A percentile compares a stretch with the other conserved stretches of the same genome.
Conservation (phyloP, 2,329 filamentous ascomycete genomes). For the Bipolaris sorokiniana region DNA sequence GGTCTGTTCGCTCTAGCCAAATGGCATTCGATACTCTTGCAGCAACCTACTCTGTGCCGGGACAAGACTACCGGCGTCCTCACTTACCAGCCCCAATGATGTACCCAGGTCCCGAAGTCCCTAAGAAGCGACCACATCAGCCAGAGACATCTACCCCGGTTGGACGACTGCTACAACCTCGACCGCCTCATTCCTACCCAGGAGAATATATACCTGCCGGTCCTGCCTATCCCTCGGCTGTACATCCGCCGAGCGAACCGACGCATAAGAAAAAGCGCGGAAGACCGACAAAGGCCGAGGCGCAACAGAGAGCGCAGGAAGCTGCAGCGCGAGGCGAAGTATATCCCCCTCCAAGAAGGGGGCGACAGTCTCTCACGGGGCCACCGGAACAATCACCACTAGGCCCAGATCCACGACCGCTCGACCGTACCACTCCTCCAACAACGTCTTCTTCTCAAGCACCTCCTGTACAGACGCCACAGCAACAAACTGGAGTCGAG, state of each 20-base stretch:
- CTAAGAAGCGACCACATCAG: conserved; percentile 46
- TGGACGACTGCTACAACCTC: conserved; percentile 55
- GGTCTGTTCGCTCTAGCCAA: conserved; percentile 47
- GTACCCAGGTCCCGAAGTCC: conserved; percentile 41
- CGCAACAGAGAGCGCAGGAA: conserved; percentile 52
- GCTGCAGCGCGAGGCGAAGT: conserved; percentile 49
- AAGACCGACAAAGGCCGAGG: conserved; percentile 56
- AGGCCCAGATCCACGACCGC: conserved; percentile 32
- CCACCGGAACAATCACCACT: conserved; percentile 32
- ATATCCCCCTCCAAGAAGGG: conserved; percentile 48
- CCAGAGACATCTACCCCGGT: conserved; percentile 41
- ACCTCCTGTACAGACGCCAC: conserved; percentile 35
- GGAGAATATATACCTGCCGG: conserved; percentile 38
- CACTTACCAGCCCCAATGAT: conserved; percentile 39
- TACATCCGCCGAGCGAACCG: conserved; percentile 42
- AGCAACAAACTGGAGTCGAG: conserved; percentile 36
- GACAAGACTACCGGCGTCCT: conserved; percentile 39
- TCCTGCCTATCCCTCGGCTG: conserved; percentile 38
- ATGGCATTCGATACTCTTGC: conserved; percentile 43
- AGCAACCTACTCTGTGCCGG: conserved; percentile 25
- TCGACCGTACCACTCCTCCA: conserved; percentile 38
- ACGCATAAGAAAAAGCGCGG: conserved; percentile 56
- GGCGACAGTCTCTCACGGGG: conserved; percentile 39
- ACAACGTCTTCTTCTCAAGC: conserved; percentile 23
- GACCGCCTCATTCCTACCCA: conserved; percentile 47